A percentile compares a stretch with the other conserved stretches of the same genome.
phyloP scores from a whole-genome alignment of 441 rosid species.

The Corymbia citriodora region DNA sequence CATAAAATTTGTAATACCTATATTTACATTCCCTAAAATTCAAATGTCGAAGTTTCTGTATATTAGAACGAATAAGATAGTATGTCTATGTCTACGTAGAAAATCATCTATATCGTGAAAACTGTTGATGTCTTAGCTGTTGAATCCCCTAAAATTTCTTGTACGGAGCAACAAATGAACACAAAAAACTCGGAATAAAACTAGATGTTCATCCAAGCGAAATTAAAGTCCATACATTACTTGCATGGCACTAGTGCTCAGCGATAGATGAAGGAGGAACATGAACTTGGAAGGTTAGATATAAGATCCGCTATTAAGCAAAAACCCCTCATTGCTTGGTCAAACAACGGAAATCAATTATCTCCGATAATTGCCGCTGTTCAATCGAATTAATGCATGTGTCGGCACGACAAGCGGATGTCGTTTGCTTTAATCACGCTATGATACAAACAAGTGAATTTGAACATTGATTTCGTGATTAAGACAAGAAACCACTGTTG shows the following conservation, averaged over 20 bases:
- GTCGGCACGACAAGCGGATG: background rate
- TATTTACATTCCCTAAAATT: background rate
- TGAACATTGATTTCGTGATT: background rate
- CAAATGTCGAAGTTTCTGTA: background rate
- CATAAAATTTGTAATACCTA: background rate
- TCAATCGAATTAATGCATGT: background rate
- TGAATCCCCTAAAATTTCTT: background rate
- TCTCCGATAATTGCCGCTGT: background rate
- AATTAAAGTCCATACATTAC: background rate
- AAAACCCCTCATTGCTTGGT: background rate
- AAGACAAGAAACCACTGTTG: background rate
- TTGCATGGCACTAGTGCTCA: background rate
- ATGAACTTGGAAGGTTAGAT: background rate
- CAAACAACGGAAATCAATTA: background rate
- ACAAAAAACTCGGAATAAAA: background rate
- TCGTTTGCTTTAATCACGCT: background rate
- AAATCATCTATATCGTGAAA: background rate
- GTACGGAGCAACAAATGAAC: background rate
- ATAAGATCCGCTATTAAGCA: background rate
- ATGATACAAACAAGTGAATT: background rate
- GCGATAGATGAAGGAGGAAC: background rate
- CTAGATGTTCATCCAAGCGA: background rate
- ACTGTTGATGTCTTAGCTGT: background rate
- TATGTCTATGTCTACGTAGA: background rate
- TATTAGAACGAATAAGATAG: background rate